Conservation (phyloP, 441 rosid genomes). For the Kokia cookei region DNA sequence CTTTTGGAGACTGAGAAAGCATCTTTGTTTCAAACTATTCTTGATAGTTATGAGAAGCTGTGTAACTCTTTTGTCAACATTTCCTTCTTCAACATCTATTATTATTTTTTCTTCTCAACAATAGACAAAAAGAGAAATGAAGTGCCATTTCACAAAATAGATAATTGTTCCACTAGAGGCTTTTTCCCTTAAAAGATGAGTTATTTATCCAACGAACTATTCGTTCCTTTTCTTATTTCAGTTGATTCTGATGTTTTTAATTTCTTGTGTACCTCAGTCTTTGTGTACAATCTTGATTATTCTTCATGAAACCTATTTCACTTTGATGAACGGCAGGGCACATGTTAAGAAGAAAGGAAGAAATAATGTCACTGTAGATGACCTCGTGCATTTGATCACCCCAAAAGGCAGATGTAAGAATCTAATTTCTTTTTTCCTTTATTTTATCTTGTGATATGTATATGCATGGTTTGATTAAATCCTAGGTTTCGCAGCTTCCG, state of each 20-base stretch:
- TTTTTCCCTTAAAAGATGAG: neutral
- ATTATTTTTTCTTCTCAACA: neutral
- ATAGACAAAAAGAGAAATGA: neutral
- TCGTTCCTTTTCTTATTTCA: neutral
- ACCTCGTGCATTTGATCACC: slow-evolving; percentile 69
- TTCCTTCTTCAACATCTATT: neutral
- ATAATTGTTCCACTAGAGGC: neutral
- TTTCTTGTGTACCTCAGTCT: slow-evolving; percentile 2
- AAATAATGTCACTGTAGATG: slow-evolving; percentile 76
- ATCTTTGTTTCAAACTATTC: neutral
- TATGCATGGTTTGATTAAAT: neutral
- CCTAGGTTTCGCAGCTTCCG: slow-evolving; percentile 37
- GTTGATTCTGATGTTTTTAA: neutral
- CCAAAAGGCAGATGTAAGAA: slow-evolving; percentile 81
- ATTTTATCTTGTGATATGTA: neutral
- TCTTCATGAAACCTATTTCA: neutral
- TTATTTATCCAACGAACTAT: neutral
- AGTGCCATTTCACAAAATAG: neutral
- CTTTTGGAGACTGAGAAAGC: neutral
- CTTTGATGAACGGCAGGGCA: slow-evolving; percentile 33
- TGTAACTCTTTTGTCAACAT: neutral
- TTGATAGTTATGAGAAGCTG: neutral
- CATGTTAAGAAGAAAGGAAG: slow-evolving; percentile 70
- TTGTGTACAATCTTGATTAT: neutral
- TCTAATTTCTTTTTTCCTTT: neutral